These are phyloP conservation scores for Apiospora phragmitis DNA, from an alignment of 2,329 filamentous ascomycete genomes.

Conservation along the genomic window DNA sequence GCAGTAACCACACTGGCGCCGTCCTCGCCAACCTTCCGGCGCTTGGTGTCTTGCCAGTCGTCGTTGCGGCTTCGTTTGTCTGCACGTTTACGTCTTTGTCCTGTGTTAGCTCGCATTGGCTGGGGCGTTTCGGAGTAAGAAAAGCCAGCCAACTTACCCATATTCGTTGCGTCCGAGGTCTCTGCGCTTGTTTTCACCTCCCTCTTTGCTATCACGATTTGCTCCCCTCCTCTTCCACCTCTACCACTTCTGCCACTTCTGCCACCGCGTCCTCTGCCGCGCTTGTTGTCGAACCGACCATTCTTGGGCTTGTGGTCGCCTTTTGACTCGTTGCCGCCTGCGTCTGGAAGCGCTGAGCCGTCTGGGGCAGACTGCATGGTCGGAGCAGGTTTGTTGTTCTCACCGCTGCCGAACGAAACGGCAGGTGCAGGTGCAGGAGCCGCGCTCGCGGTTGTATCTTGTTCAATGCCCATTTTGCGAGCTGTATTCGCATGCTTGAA, in stretches of 20 bases:
- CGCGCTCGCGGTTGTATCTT: slow-evolving; percentile 16
- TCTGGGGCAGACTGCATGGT: slow-evolving; percentile 13
- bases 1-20: slow-evolving; percentile 29
- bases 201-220: slow-evolving; percentile 13
- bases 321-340: slow-evolving; percentile 17
- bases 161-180: slow-evolving; percentile 19
- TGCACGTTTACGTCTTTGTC: slow-evolving; percentile 48
- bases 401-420: neutral
- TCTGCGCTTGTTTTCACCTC: slow-evolving; percentile 20
- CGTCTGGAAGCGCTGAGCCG: slow-evolving; percentile 16
- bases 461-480: slow-evolving; percentile 25
- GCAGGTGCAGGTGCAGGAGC: slow-evolving; percentile 10
- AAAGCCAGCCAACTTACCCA: slow-evolving; percentile 15
- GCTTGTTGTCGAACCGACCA: slow-evolving; percentile 19
- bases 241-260: slow-evolving; percentile 16
- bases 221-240: slow-evolving; percentile 12
- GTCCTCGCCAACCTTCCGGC: slow-evolving; percentile 46
- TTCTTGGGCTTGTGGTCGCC: slow-evolving; percentile 20
- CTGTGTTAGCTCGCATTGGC: slow-evolving; percentile 42
- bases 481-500: slow-evolving; percentile 22
- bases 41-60: slow-evolving; percentile 53
- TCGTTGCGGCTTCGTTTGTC: slow-evolving; percentile 53
- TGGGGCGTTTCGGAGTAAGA: slow-evolving; percentile 16
- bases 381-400: slow-evolving; percentile 9
- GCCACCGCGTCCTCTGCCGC: slow-evolving; percentile 19